phyloP scores from a whole-genome alignment of 1,284 basidiomycete genomes.

The Cryptococcus depauperatus region DNA sequence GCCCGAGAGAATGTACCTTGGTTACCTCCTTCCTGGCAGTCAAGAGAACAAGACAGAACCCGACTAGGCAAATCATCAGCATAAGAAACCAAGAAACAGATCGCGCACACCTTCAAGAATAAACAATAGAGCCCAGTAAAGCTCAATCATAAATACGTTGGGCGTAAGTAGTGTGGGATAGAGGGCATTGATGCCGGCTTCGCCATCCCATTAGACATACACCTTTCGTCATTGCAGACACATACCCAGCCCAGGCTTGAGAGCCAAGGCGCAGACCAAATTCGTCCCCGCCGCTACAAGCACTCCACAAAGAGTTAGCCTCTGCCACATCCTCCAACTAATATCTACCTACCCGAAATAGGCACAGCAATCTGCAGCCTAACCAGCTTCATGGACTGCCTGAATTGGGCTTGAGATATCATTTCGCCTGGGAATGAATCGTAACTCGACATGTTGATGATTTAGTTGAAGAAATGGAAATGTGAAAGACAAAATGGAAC shows the following conservation, averaged over 20 bases:
- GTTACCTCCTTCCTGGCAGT: constrained; percentile 65
- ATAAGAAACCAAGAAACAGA: not conserved
- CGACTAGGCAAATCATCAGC: constrained; percentile 48
- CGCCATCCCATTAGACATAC: not conserved
- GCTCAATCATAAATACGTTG: constrained; percentile 54
- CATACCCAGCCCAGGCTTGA: constrained; percentile 42
- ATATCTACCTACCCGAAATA: constrained; percentile 60
- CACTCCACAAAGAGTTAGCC: too few species aligned
- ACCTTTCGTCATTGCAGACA: not conserved
- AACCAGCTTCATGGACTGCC: constrained; percentile 39
- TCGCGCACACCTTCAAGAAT: constrained; percentile 30
- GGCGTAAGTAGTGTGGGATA: constrained; percentile 69
- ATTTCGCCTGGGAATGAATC: constrained; percentile 29
- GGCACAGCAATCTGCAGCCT: constrained; percentile 71
- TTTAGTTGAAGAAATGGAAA: not conserved
- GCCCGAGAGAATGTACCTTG: constrained; percentile 53
- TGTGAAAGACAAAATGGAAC: not conserved
- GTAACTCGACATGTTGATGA: constrained; percentile 38
- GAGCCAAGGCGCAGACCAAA: constrained; percentile 38
- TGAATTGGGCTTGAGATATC: constrained; percentile 39
- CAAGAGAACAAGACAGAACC: constrained; percentile 69
- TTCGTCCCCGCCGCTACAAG: constrained; percentile 36
- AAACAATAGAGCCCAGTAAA: constrained; percentile 54
- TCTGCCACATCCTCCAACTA: too few species aligned
- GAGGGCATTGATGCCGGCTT: constrained; percentile 52